These are phyloP conservation scores for Yamadazyma aaseri DNA, from an alignment of 1,139 yeast species.

Conservation along the genomic window DNA sequence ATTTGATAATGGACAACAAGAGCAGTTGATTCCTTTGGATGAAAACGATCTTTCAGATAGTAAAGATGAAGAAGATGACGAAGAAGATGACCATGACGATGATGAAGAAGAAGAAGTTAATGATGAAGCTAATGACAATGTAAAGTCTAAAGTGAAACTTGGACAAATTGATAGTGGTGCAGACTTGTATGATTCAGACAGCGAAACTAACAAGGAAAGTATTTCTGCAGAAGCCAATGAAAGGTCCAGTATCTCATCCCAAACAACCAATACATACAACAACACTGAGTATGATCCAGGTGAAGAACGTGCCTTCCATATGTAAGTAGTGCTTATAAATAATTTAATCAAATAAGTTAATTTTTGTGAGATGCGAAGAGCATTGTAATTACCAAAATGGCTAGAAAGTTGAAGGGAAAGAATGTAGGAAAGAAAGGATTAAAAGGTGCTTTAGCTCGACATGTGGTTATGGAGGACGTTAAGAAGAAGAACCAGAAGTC, in stretches of 20 bases:
- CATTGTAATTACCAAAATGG: slow-evolving; percentile 19
- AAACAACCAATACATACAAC: no score
- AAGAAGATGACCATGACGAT: slow-evolving; percentile 24
- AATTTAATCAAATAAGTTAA: no score
- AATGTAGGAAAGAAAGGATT: slow-evolving; percentile 40
- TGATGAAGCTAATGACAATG: neutral
- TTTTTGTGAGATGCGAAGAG: slow-evolving; percentile 4
- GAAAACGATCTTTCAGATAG: slow-evolving; percentile 32
- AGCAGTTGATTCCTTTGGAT: slow-evolving; percentile 31
- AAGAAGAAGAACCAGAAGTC: slow-evolving; percentile 17
- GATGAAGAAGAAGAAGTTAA: neutral
- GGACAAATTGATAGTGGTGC: no score
- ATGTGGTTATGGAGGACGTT: slow-evolving; percentile 20
- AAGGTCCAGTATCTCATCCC: no score
- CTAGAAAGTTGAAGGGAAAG: slow-evolving; percentile 32
- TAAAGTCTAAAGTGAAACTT: no score
- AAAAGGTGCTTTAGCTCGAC: slow-evolving; percentile 45
- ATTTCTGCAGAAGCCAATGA: no score
- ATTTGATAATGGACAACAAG: slow-evolving; percentile 39
- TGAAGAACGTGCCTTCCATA: slow-evolving; percentile 26
- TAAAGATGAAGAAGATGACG: slow-evolving; percentile 7
- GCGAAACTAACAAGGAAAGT: no score
- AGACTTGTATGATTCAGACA: no score
- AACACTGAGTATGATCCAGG: slow-evolving; percentile 15
- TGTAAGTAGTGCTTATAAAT: slow-evolving; percentile 6